Conservation (phyloP, 371 early-diverging fungal species). For the Actinomortierella wolfii region DNA sequence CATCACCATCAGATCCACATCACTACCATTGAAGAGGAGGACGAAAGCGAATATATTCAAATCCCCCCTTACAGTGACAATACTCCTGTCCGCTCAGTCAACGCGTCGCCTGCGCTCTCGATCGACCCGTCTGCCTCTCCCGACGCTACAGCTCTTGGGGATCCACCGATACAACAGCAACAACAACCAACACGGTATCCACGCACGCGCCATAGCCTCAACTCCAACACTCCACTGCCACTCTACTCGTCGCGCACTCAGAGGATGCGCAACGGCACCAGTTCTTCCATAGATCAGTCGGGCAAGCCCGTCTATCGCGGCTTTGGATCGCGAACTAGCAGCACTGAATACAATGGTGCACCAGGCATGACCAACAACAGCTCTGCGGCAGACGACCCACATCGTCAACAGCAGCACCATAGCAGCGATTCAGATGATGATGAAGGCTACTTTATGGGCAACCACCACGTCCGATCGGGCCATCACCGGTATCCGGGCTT, state of each 20-base stretch:
- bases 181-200: slow-evolving; percentile 41
- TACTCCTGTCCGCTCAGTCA: slow-evolving; percentile 15
- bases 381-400: too few relatives aligned
- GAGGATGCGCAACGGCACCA: slow-evolving; percentile 34
- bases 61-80: slow-evolving; percentile 12
- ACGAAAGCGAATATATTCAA: slow-evolving; percentile 33
- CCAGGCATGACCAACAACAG: too few relatives aligned
- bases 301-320: slow-evolving; percentile 35
- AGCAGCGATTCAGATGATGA: slow-evolving; percentile 33
- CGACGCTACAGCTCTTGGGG: neutral
- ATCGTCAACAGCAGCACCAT: slow-evolving; percentile 17
- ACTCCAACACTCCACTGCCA: slow-evolving; percentile 11
- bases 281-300: slow-evolving; percentile 30
- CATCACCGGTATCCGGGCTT: slow-evolving; percentile 21
- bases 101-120: slow-evolving; percentile 28
- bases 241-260: slow-evolving; percentile 41
- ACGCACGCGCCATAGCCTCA: slow-evolving; percentile 27
- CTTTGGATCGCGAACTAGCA: slow-evolving; percentile 16
- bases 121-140: slow-evolving; percentile 15
- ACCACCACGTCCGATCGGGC: neutral
- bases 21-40: slow-evolving; percentile 38
- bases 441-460: slow-evolving; percentile 15
- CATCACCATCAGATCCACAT: slow-evolving; percentile 11
- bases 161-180: slow-evolving; percentile 16
- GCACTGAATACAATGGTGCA: slow-evolving; percentile 1